phyloP scores from a whole-genome alignment of 2,329 filamentous ascomycete species.

The Plectosphaerella plurivora region DNA sequence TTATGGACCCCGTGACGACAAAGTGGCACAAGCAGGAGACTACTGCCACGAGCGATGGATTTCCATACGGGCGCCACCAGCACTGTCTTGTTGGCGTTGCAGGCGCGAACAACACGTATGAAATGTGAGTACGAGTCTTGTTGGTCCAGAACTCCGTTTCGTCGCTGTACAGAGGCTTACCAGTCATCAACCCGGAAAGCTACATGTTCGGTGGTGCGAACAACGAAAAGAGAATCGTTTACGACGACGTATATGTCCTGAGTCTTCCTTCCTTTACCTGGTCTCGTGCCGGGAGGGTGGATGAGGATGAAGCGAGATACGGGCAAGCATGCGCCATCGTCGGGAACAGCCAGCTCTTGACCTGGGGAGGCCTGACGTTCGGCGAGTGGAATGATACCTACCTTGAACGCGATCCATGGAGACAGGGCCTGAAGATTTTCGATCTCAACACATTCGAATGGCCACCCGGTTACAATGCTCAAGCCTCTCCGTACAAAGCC shows the following conservation, averaged over 20 bases:
- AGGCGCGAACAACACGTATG: conserved; percentile 8
- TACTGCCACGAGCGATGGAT: too few species aligned
- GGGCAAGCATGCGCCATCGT: conserved; percentile 8
- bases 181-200: neutral
- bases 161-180: too few species aligned
- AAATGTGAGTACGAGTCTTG: conserved; percentile 10
- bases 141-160: too few species aligned
- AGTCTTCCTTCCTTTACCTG: conserved; percentile 11
- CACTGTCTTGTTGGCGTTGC: conserved; percentile 7
- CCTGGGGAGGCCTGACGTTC: conserved; percentile 3
- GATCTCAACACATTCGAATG: conserved; percentile 6
- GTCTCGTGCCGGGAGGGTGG: neutral
- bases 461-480: conserved; percentile 7
- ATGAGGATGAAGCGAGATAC: neutral
- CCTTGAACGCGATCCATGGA: conserved; percentile 2
- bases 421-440: conserved; percentile 7
- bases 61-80: conserved; percentile 3
- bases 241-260: conserved; percentile 8
- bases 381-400: neutral
- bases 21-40: too few species aligned
- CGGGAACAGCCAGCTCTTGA: conserved; percentile 11
- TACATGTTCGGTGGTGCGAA: conserved; percentile 12
- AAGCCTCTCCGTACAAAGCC: conserved; percentile 3
- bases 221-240: neutral
- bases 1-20: too few species aligned